A percentile compares a stretch with the other conserved stretches of the same genome.
phyloP scores from a whole-genome alignment of 257 asterid species.

The Pogostemon cablin region DNA sequence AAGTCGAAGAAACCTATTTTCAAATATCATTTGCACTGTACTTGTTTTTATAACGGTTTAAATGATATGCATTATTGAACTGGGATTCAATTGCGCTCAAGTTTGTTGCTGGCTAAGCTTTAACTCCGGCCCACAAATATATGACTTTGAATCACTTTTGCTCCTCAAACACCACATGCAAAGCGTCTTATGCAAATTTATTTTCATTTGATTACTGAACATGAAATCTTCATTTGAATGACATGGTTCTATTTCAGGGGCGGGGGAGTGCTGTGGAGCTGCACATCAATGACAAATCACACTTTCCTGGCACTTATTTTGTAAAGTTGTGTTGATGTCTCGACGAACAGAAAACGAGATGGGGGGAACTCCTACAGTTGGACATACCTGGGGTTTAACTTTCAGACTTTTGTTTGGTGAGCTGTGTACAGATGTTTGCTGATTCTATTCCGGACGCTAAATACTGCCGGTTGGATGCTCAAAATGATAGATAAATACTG shows the following conservation, averaged over 20 bases:
- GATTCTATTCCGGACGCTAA: constrained; percentile 32
- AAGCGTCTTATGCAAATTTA: background rate
- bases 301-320: constrained; percentile 27
- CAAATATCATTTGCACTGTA: background rate
- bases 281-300: constrained; percentile 27
- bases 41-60: background rate
- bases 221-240: background rate
- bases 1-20: background rate
- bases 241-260: constrained; percentile 1
- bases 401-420: constrained; percentile 26
- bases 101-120: background rate
- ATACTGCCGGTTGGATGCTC: constrained; percentile 28
- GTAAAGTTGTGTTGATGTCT: constrained; percentile 6
- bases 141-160: background rate
- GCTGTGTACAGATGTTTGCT: constrained; percentile 38
- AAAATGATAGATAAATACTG: constrained; percentile 13
- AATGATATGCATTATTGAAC: background rate
- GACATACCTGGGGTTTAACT: constrained; percentile 13
- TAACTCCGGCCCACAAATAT: background rate
- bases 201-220: constrained; percentile 2
- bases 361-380: constrained; percentile 25
- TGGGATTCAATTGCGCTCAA: background rate
- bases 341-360: constrained; percentile 4
- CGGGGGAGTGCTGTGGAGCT: constrained; percentile 28
- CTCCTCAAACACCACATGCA: background rate